These are phyloP conservation scores for Penicillium subrubescens DNA, from an alignment of 495 filamentous ascomycete species.

Conservation along the genomic window DNA sequence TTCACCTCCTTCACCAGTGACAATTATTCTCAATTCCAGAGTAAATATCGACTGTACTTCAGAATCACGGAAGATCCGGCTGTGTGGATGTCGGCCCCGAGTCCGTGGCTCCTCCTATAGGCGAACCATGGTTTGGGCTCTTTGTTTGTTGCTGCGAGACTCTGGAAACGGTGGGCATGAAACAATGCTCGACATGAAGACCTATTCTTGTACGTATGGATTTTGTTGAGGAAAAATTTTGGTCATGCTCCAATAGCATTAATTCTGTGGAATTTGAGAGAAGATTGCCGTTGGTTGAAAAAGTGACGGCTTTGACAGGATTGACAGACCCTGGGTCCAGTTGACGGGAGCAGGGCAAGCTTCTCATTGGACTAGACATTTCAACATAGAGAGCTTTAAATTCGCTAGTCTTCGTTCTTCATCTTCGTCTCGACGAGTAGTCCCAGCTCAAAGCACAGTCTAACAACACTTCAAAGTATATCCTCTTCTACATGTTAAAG, in stretches of 20 bases:
- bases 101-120: constrained; percentile 1
- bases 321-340: background rate
- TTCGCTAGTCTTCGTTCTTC: background rate
- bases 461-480: background rate
- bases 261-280: background rate
- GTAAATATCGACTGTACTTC: background rate
- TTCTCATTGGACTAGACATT: background rate
- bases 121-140: constrained; percentile 13
- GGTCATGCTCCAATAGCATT: background rate
- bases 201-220: background rate
- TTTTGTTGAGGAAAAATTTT: background rate
- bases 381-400: background rate
- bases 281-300: background rate
- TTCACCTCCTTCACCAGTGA: background rate
- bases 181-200: background rate
- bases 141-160: constrained; percentile 11
- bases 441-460: no score
- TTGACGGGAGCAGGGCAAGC: background rate
- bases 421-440: background rate
- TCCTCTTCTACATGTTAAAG: background rate
- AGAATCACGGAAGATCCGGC: background rate
- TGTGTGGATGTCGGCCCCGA: background rate
- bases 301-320: background rate
- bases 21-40: no score
- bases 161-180: background rate